These are phyloP conservation scores for Sordariomycetes sp. DNA, from an alignment of 2,329 filamentous ascomycete species.

Conservation along the genomic window DNA sequence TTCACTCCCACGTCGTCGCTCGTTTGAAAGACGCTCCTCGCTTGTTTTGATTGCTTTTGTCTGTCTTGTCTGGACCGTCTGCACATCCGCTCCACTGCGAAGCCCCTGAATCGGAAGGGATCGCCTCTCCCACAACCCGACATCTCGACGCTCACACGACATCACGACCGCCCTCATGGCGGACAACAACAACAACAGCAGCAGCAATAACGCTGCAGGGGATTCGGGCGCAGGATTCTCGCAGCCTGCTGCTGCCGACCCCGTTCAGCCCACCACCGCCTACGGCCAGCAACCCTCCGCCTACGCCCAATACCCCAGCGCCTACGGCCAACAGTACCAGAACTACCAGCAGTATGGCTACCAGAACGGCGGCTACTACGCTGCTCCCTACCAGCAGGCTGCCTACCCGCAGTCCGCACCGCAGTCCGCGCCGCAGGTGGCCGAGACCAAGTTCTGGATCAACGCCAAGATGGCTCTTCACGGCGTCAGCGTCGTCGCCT, in stretches of 20 bases:
- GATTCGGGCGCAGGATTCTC: not conserved
- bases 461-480: conserved; percentile 21
- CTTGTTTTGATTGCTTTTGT: no score
- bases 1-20: no score
- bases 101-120: no score
- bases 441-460: conserved; percentile 14
- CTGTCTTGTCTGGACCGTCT: no score
- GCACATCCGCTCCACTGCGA: no score
- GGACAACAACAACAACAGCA: no score
- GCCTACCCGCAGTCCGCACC: conserved; percentile 7
- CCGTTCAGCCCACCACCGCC: conserved; percentile 6
- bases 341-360: conserved; percentile 9
- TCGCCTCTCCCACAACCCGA: no score
- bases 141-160: no score
- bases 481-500: conserved; percentile 12
- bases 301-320: conserved; percentile 10
- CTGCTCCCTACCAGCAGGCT: conserved; percentile 4
- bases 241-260: conserved; percentile 1
- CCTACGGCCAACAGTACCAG: conserved; percentile 15
- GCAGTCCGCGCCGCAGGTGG: conserved; percentile 6
- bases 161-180: no score
- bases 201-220: not conserved
- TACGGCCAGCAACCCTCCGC: conserved; percentile 3
- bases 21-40: no score
- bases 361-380: not conserved